Base-by-base conservation (phyloP, 345 rosid species). In the Physaria fendleri region DNA sequence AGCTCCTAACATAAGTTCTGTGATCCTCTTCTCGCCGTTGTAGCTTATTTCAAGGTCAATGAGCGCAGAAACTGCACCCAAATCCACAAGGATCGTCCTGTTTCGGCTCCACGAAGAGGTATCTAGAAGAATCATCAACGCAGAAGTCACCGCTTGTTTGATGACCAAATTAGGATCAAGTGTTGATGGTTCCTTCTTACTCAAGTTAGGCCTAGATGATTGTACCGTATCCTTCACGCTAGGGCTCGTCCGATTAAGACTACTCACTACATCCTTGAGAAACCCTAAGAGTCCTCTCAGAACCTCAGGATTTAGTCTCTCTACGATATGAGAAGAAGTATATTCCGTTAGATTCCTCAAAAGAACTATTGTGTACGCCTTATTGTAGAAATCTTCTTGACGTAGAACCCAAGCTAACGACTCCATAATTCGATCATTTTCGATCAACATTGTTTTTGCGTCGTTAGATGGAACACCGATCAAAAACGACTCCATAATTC, bases 11-110 rank as follows among this genome's bases (percentile, higher is more conserved):
- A 68, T 71, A 5, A 82, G 73, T 69, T 91, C 88, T 0, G 96
- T 83, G 3, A 74, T 85, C 67, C 74, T 62, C 45, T 70, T 70
- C 53, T 56, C 69, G 9, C 72, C 79, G 0, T 72, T 57, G 1
- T 70, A 44, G 22, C 58, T 59, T 46, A 84, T 46, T 71, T 87
- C 96, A 6, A 90, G 69, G 54, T 87, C 97, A 7, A 90, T 55
- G n/a, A 87, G 87, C 60, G 74, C 74, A 6, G 69, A 74, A 27
- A 82, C 73, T 0, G 82, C 94, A 0, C 89, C 85, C 0, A 56
- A 35, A 60, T 83, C 76, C 5, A 91, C 79, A 71, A 83, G 79
- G 77, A 53, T 57, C 0, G 65, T 22, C 12, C 95, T 55, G 55
- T 87, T 91, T 16, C 85, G 71, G 34, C 79, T 82, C 77, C 74